Evolutionary conservation across 2,329 filamentous ascomycete genomes (phyloP), one percentile per base, ranked within the genome.

Genomic region (Alternaria tenuissima): DNA sequence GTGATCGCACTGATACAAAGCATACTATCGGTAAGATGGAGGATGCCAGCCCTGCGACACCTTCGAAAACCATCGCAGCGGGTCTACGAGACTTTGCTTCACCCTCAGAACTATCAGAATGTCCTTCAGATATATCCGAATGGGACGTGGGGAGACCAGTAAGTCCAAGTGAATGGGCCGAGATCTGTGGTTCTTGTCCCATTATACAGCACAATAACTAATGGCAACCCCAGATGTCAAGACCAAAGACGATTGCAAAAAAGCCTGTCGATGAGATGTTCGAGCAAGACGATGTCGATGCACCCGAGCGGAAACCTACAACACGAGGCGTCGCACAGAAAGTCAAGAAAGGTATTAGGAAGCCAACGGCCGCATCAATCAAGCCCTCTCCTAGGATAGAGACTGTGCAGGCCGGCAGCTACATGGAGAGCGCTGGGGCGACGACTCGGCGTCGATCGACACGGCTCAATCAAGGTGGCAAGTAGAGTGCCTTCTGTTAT

Each of bases 101-200:
- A 2, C 20, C 42, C 24, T 57, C 61, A 7, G 58, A 53, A n/a
- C 54, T 70, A 11, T 69, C 68, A 12, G 63, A 65, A 44, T 67
- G 54, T 20, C 68, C 68, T 2, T 69, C 68, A 12, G 63, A 69
- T 26, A 34, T 70, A 18, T 70, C 66, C 1, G 59, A 65, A 5
- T 61, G 56, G 62, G 48, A 67, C 4, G 32, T 65, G 8, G 12
- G 28, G 3, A 42, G 52, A 26, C 36, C 63, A 38, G 65, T 66
- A 56, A 57, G 55, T 48, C 46, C 4, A 48, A 2, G 16, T 16
- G 44, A 36, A 34, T 16, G 11, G 14, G 3, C 8, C 12, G 22
- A 8, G 7, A 9, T 4, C 12, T 22, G 18, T 36, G 9, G 22
- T 3, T 4, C 18, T 20, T 34, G 34, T 34, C 6, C 34, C 16